Percentiles rank a stretch among this genome's conserved stretches.
Conservation (phyloP, 1,284 basidiomycete species). For the Tetrapyrgos nigripes region DNA sequence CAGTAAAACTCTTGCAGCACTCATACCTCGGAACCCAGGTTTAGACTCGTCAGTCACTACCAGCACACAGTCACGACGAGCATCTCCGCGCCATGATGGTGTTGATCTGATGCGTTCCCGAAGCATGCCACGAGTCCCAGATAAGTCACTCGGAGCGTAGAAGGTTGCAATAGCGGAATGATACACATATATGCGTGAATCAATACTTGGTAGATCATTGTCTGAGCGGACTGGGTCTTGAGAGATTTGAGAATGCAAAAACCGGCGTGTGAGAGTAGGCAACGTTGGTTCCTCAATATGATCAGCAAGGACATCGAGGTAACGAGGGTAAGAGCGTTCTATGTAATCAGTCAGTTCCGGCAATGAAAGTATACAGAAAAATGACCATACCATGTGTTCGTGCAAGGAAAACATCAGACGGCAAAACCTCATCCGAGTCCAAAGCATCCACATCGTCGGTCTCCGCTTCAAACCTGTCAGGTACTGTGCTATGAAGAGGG, state of each 20-base stretch:
- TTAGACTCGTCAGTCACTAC: constrained; percentile 11
- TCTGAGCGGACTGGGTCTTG: too few relatives aligned
- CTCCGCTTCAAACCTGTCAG: neutral
- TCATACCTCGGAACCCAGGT: constrained; percentile 15
- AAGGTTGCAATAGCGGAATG: constrained; percentile 31
- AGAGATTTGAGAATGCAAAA: too few relatives aligned
- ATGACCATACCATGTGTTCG: neutral
- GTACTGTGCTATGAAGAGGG: too few relatives aligned
- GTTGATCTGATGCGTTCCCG: constrained; percentile 32
- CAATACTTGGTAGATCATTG: constrained; percentile 15
- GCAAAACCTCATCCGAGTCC: neutral
- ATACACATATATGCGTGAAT: constrained; percentile 22
- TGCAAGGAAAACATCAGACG: neutral
- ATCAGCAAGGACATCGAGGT: neutral
- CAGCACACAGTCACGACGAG: constrained; percentile 31
- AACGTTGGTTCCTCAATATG: too few relatives aligned
- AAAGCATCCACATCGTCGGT: neutral
- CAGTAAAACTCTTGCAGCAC: too few relatives aligned
- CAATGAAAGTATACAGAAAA: neutral
- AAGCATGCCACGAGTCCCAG: too few relatives aligned
- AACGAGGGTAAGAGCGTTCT: neutral
- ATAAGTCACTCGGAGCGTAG: constrained; percentile 40
- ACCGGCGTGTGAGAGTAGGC: too few relatives aligned
- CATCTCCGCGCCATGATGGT: constrained; percentile 23
- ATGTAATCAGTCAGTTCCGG: neutral